phyloP scores from a whole-genome alignment of 495 filamentous ascomycete species.

The Annulohypoxylon bovei region DNA sequence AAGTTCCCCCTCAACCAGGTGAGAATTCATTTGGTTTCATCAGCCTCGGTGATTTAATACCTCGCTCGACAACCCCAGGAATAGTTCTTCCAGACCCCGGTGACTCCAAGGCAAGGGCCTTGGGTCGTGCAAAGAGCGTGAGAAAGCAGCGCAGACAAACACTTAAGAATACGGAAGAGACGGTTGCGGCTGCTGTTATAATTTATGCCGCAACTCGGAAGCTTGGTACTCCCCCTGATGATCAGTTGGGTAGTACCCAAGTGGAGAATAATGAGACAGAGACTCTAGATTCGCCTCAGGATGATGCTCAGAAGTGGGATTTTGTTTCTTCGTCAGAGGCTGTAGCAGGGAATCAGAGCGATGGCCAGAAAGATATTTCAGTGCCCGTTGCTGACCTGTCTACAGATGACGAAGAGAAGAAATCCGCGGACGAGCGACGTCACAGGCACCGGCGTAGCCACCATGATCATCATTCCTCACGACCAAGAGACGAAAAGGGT shows the following conservation, averaged over 20 bases:
- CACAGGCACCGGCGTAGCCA: constrained; percentile 49
- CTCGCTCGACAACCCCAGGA: constrained; percentile 55
- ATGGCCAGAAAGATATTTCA: constrained; percentile 43
- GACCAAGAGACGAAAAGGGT: constrained; percentile 44
- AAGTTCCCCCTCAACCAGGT: constrained; percentile 13
- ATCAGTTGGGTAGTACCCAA: constrained; percentile 24
- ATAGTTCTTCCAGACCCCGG: constrained; percentile 55
- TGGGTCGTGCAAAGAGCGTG: constrained; percentile 52
- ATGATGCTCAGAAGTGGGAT: constrained; percentile 31
- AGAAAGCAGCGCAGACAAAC: constrained; percentile 52
- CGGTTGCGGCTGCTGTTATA: constrained; percentile 58
- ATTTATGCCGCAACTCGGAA: constrained; percentile 56
- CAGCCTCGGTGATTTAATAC: constrained; percentile 44
- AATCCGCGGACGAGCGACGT: constrained; percentile 47
- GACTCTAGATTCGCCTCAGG: constrained; percentile 26
- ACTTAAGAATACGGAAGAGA: constrained; percentile 56
- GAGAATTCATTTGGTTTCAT: constrained; percentile 7
- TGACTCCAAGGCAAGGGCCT: constrained; percentile 52
- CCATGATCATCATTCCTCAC: constrained; percentile 30
- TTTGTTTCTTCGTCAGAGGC: constrained; percentile 30
- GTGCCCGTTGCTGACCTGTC: constrained; percentile 58
- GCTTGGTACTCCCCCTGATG: constrained; percentile 46
- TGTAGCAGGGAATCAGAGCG: constrained; percentile 38
- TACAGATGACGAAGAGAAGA: constrained; percentile 56
- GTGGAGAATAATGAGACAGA: constrained; percentile 20